Base-by-base conservation (phyloP, 78 protist genomes). In the Dictyostelium brefeldianum region DNA sequence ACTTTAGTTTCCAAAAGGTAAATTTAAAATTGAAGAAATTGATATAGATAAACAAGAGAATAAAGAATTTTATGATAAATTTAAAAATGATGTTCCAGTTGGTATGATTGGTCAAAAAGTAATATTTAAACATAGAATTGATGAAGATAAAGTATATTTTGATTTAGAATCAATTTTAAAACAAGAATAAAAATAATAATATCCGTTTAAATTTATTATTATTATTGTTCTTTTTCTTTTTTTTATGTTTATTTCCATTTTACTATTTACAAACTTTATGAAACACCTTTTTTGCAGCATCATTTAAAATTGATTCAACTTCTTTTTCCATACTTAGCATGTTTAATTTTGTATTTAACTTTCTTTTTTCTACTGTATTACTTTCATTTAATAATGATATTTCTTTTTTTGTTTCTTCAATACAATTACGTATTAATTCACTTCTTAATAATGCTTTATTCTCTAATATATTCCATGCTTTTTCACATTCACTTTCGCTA, bases 1-100 rank as follows among this genome's bases (percentile, higher is more conserved):
- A 51, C 10, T 29, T 48, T 75, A 75, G 83, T 27, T 78, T 54
- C 46, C 46, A 22, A 56, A 29, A 36, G 69, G 36, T 78, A 15
- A 17, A 78, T 78, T 78, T 15, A 54, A 46, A 56, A 64, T 83
- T n/a, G 73, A 71, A 10, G 91, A 83, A 22, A 53, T 83, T 31
- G 78, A 83, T 54, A 73, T 83, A 17, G 91, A 83, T 56, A 12
- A 27, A 56, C 47, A 50, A n/a, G n/a, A 53, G 15, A 69, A 83
- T 41, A 83, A 83, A 43, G 74, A 83, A 43, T 83, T 71, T 22
- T 83, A 15, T 54, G 81, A 83, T 54, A 12, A 9, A 22, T 83
- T 69, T 73, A 83, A 83, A 73, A 48, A 54, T 54, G 91, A 83
- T 71, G 78, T 83, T 0, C 91, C 91, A 41, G 91, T 83, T 25